Evolutionary conservation across 257 asterid species (phyloP), one percentile per base, ranked within the genome.

Genomic region (Marsdenia floribunda): DNA sequence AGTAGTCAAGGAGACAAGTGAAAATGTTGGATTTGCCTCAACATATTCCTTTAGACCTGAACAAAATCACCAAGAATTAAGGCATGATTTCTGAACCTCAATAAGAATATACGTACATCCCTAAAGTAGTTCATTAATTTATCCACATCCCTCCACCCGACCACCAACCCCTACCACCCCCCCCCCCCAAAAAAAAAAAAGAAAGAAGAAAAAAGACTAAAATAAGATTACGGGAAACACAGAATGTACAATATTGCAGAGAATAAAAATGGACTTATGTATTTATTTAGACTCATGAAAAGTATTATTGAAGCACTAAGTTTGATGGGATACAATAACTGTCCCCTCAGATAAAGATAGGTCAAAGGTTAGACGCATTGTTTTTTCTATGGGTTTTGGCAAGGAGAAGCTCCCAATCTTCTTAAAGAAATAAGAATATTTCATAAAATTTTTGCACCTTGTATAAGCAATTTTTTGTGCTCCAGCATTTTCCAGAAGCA

Each of bases 1-100:
- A 68, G 88, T 85, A 70, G 90, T 78, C 19, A 88, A 71, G 50
- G 90, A 80, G 40, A 80, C 89, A 58, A 79, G 74, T 35, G 73
- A 54, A 73, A 85, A 83, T 75, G 88, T 82, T 71, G 99, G 98
- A 87, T 83, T 95, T 79, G 99, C 99, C 81, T 88, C 92, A 69
- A 95, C 73, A 78, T 95, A 95, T 84, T 92, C 99, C 88, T 91
- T 95, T 78, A 95, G 83, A 81, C 99, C 99, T 92, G 81, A 69
- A 84, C 26, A 73, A 55, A 76, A 77, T 71, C 84, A 61, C 68
- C 75, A 71, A 68, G 54, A 72, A 61, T 6, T 59, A 61, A 40
- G 78, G 52, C 26, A 61, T 71, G n/a, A 19, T 65, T 52, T 54
- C 38, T n/a, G 22, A 21, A n/a, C 22, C 33, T 16, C 2, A 42